Evolutionary conservation across 2,329 filamentous ascomycete genomes (phyloP), one percentile per base, ranked within the genome.

Genomic region (Amesomyces nigricolor): DNA sequence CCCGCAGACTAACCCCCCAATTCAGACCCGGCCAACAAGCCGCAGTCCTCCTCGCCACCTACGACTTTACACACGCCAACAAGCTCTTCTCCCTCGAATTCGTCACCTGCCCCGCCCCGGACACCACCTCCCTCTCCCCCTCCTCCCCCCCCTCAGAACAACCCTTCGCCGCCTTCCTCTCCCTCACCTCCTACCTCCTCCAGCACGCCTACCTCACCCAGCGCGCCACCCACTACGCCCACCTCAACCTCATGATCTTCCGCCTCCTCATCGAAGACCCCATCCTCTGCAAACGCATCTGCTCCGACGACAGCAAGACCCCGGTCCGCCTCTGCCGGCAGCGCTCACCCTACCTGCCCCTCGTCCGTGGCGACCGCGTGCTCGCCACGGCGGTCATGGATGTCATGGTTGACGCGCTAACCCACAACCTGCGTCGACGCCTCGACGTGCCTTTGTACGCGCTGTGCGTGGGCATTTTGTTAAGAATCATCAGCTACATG

Each of bases 21-120:
- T 3, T 3, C 39, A 95, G 90, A 62, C 94, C 94, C 1, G 84
- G 85, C 2, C 80, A 85, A 56, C 85, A 91, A 69, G 88, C 90
- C 14, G 85, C 91, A 4, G 78, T 95, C 2, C 73, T 97, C 4
- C 78, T 99, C 35, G 86, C 90, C 0, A 86, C 89, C 0, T 99
- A 97, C 68, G 94, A 97, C 69, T 97, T 97, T 68, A 85, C 86
- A 3, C 88, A 95, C 67, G 88, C 91, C 35, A 99, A 97, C 75
- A 97, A 96, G 72, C 78, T 96, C 8, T 97, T 99, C 71, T 92
- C 89, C 70, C 87, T 89, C 68, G 91, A 87, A 64, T 73, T 99
- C 43, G 82, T 96, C 50, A 85, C 82, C 2, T 68, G 83, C 22
- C 22, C 22, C 6, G 22, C 22, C 22, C 22, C 22, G 2, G 22